Conservation (phyloP, 345 rosid genomes). For the Eucalyptus microcorys region DNA sequence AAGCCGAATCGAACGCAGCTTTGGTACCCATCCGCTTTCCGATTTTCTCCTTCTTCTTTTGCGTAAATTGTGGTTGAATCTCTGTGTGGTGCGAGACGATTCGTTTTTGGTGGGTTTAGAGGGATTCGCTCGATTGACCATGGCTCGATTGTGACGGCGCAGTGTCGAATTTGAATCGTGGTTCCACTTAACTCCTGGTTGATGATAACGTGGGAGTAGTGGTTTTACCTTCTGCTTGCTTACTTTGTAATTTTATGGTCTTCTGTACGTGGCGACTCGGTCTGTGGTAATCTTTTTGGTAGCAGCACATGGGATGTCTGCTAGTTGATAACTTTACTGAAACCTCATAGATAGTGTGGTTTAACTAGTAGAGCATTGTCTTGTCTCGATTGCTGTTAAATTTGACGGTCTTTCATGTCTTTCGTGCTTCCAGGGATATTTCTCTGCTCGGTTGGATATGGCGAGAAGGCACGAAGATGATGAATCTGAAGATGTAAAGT, state of each 20-base stretch:
- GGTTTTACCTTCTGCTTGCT: neutral
- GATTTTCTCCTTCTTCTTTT: neutral
- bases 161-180: neutral
- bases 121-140: neutral
- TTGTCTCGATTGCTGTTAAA: neutral
- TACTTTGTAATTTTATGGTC: neutral
- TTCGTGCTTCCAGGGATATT: neutral
- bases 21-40: neutral
- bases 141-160: neutral
- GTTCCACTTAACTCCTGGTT: neutral
- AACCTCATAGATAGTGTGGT: neutral
- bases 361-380: neutral
- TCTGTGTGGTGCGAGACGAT: neutral
- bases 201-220: neutral
- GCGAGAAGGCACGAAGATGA: slow-evolving; percentile 1
- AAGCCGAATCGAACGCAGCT: neutral
- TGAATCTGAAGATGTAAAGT: neutral
- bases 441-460: neutral
- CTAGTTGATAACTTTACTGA: neutral
- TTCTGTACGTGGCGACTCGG: neutral
- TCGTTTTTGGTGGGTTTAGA: neutral
- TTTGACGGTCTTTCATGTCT: neutral
- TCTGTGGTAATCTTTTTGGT: neutral
- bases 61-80: neutral
- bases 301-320: neutral